Conservation (phyloP, 2,329 filamentous ascomycete species). For the Dactylellina leptospora region DNA sequence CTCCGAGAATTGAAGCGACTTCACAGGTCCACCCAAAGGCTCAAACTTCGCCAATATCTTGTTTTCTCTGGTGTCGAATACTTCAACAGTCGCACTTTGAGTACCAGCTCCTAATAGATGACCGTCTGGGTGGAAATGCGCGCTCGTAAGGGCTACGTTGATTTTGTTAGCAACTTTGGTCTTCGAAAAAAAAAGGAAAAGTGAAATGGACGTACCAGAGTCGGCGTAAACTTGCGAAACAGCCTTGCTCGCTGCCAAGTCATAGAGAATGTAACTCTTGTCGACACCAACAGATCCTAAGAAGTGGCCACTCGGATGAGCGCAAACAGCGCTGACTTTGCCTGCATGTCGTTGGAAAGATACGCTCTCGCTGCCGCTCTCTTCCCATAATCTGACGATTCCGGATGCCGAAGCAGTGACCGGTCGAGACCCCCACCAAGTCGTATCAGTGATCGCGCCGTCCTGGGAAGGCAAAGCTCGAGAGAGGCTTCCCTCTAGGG, state of each 20-base stretch:
- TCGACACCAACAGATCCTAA: slow-evolving; percentile 87
- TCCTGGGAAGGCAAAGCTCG: slow-evolving; percentile 71
- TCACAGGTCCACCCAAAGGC: slow-evolving; percentile 72
- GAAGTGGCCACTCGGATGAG: slow-evolving; percentile 84
- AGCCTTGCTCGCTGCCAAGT: slow-evolving; percentile 72
- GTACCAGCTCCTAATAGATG: slow-evolving; percentile 88
- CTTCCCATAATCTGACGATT: slow-evolving; percentile 77
- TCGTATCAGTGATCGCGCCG: slow-evolving; percentile 72
- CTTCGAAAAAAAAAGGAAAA: not conserved
- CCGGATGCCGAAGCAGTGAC: slow-evolving; percentile 79
- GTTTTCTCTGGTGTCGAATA: slow-evolving; percentile 86
- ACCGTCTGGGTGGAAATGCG: slow-evolving; percentile 95
- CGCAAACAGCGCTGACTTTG: slow-evolving; percentile 76
- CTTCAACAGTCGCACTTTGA: slow-evolving; percentile 79
- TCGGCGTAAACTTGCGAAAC: slow-evolving; percentile 82
- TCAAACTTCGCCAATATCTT: slow-evolving; percentile 78
- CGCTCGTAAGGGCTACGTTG: slow-evolving; percentile 66
- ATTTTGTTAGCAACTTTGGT: slow-evolving; percentile 29
- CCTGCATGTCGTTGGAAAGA: slow-evolving; percentile 84
- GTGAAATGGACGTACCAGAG: slow-evolving; percentile 69
- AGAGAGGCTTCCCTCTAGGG: slow-evolving; percentile 77
- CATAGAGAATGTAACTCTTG: slow-evolving; percentile 92
- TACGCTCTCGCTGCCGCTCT: slow-evolving; percentile 73
- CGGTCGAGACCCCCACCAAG: slow-evolving; percentile 74
- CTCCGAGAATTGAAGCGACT: slow-evolving; percentile 85